Evolutionary conservation across 192 early-diverging fungal genomes (phyloP), one percentile per base, ranked within the genome.

Genomic region (Linnemannia schmuckeri): DNA sequence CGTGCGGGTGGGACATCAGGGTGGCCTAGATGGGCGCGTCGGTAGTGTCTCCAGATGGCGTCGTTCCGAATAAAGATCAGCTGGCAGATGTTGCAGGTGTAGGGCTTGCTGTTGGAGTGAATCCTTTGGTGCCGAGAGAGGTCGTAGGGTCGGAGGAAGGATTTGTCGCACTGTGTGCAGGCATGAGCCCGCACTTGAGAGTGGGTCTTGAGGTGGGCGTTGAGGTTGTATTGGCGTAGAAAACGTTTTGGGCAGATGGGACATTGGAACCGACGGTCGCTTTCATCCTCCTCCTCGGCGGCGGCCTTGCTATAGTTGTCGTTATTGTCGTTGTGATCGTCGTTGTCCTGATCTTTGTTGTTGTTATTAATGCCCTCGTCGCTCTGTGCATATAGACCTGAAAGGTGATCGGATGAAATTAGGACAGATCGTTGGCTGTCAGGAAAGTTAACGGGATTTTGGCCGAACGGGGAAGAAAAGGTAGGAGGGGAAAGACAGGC

Each of bases 41-140:
- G 92, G 69, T 94, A 93, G 41, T 96, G 96, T 3, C 95, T 88
- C 88, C 93, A 95, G 35, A 96, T 89, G 77, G 96, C 95, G 76
- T 96, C 96, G 76, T 95, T 90, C 0, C 96, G 90, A 37, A 95
- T 95, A 91, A 96, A 96, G 63, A 90, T 85, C 20, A 93, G 89
- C 9, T 88, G 88, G 78, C 96, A 96, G 61, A 93, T 85, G n/a
- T 88, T 88, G 69, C 96, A 96, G 10, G 87, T 90, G 81, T 93
- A 94, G 13, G 96, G 96, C 88, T 93, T 93, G 70, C 92, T 88
- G 37, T 94, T 94, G 49, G 93, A 92, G 69, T 96, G 96, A 27
- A 96, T 84, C 74, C 94, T 91, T 85, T 93, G 90, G 77, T 96
- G 95, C n/a, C 97, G 93, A 81, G 97, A 96, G 52, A 96, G 91